Conservation (phyloP, 257 asterid genomes). For the Salvia miltiorrhiza region DNA sequence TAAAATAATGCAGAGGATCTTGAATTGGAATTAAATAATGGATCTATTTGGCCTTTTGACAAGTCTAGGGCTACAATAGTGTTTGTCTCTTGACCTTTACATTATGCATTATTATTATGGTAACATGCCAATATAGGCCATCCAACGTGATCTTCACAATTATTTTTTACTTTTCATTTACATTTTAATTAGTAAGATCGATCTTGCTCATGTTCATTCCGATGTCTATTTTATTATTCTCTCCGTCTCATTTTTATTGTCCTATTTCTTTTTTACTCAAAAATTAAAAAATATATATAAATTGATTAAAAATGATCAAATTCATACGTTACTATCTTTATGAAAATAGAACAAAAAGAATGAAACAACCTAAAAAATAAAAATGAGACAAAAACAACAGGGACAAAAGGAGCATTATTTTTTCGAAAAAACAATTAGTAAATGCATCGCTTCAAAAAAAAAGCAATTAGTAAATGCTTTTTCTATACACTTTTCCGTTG, state of each 20-base stretch:
- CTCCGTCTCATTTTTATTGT: too few species aligned
- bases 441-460: too few species aligned
- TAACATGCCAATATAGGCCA: not conserved
- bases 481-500: not conserved
- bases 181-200: not conserved
- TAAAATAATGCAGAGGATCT: constrained; percentile 18
- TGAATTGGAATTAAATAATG: not conserved
- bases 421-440: not conserved
- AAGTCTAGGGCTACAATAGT: constrained; percentile 13
- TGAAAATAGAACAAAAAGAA: too few species aligned
- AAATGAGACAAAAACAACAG: too few species aligned
- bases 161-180: not conserved
- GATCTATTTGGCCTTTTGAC: constrained; percentile 28
- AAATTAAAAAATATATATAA: too few species aligned
- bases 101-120: not conserved
- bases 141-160: not conserved
- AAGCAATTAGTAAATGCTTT: not conserved
- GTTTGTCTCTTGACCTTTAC: constrained; percentile 17
- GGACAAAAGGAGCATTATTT: too few species aligned
- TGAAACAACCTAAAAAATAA: too few species aligned
- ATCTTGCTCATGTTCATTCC: not conserved
- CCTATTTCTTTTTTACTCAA: too few species aligned
- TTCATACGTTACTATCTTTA: too few species aligned
- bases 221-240: not conserved
- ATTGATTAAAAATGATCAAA: too few species aligned